phyloP scores from a whole-genome alignment of 805 yeast genomes.

The Metschnikowia lunata region DNA sequence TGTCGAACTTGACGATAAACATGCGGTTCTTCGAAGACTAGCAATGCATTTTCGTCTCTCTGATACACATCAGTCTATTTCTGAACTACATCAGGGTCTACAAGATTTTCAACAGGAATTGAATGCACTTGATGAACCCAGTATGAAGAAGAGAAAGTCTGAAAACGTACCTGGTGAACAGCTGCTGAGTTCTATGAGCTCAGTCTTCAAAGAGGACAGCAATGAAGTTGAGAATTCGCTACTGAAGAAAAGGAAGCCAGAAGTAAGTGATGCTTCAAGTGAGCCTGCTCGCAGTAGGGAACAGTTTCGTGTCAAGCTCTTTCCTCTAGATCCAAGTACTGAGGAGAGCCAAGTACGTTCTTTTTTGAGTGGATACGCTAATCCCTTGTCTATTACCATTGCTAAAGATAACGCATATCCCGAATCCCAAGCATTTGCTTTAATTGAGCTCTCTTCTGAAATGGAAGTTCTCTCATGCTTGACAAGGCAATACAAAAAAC shows the following conservation, averaged over 20 bases:
- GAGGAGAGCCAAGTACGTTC: conserved; percentile 36
- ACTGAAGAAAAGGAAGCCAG: neutral
- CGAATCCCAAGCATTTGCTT: conserved; percentile 35
- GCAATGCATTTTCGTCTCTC: too few species aligned
- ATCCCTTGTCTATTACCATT: conserved; percentile 34
- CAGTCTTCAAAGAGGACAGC: too few species aligned
- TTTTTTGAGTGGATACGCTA: conserved; percentile 62
- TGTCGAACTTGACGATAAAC: too few species aligned
- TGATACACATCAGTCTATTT: too few species aligned
- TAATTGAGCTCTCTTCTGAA: conserved; percentile 53
- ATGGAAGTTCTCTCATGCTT: conserved; percentile 52
- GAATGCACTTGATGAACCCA: too few species aligned
- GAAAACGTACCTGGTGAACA: too few species aligned
- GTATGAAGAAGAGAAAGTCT: too few species aligned
- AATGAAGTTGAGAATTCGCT: too few species aligned
- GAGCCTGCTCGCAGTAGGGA: conserved; percentile 51
- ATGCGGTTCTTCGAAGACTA: too few species aligned
- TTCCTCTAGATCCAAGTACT: conserved; percentile 39
- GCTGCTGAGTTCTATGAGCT: too few species aligned
- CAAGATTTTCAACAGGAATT: too few species aligned
- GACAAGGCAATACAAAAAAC: conserved; percentile 50
- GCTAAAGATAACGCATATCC: neutral
- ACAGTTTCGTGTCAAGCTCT: conserved; percentile 50
- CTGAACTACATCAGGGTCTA: too few species aligned
- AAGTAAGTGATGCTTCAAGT: neutral